Percentiles rank a stretch among this genome's conserved stretches.
phyloP scores from a whole-genome alignment of 108 stramenopile species.

The Skeletonema menzelii region DNA sequence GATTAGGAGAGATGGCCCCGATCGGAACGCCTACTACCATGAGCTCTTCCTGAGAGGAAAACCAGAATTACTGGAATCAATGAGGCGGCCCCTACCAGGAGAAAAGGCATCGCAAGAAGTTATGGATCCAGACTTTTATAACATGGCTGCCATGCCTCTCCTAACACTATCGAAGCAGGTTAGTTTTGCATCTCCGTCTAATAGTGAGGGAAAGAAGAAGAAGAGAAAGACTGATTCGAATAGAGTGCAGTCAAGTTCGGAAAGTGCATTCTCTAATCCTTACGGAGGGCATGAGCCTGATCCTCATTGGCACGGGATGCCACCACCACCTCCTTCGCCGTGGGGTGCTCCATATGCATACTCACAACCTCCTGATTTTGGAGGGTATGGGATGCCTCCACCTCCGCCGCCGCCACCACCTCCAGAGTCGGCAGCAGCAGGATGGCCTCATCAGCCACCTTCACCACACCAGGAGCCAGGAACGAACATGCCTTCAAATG shows the following conservation, averaged over 20 bases:
- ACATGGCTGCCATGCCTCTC: constrained; percentile 15
- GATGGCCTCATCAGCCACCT: background rate
- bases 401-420: background rate
- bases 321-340: background rate
- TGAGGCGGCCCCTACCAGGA: constrained; percentile 35
- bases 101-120: constrained; percentile 21
- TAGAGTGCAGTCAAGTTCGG: background rate
- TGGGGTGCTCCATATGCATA: background rate
- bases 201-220: background rate
- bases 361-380: background rate
- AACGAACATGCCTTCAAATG: background rate
- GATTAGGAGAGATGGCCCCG: constrained; percentile 59
- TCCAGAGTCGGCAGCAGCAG: background rate
- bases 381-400: background rate
- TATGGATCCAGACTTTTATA: constrained; percentile 39
- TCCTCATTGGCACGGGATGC: background rate
- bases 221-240: background rate
- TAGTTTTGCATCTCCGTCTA: background rate
- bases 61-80: constrained; percentile 30
- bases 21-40: constrained; percentile 76
- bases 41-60: constrained; percentile 43
- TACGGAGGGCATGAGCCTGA: background rate
- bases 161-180: background rate
- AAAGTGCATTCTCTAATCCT: constrained; percentile 1
- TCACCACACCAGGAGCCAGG: background rate